These are phyloP conservation scores for Pseudopediastrum boryanum DNA, from an alignment of 139 green algal species.

Conservation along the genomic window DNA sequence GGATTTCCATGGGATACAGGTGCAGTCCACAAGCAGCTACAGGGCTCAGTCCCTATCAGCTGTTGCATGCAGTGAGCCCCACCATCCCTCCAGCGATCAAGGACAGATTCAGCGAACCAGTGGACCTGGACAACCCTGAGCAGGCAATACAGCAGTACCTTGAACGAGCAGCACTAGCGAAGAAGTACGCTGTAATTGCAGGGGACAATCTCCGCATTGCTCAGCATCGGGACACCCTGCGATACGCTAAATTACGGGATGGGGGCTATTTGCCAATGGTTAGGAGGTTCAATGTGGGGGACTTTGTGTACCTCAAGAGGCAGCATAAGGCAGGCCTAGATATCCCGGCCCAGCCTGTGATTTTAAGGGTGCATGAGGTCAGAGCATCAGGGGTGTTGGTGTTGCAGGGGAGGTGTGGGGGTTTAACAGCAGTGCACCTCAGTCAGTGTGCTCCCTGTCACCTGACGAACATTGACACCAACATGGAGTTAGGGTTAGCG, in stretches of 20 bases:
- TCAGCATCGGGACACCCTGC: no score
- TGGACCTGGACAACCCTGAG: neutral
- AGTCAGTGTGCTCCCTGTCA: no score
- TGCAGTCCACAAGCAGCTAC: conserved; percentile 6
- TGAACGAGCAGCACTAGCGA: neutral
- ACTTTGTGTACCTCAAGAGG: conserved; percentile 23
- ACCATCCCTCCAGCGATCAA: neutral
- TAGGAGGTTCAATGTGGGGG: neutral
- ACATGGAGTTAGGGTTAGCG: no score
- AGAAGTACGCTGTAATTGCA: conserved; percentile 18
- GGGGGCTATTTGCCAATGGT: neutral
- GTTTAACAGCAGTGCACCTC: no score
- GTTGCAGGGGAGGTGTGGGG: no score
- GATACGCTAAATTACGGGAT: conserved; percentile 30
- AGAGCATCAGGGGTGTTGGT: neutral
- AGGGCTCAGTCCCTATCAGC: neutral
- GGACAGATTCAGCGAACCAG: neutral
- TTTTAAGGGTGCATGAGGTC: conserved; percentile 12
- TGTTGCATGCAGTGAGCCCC: conserved; percentile 2
- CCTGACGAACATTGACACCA: no score
- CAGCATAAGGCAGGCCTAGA: neutral
- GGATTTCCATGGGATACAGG: conserved; percentile 14
- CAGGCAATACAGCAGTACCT: neutral
- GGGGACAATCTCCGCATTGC: no score
- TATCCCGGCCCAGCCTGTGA: neutral